A percentile compares a stretch with the other conserved stretches of the same genome.
Conservation (phyloP, 768 basidiomycete species). For the Tricholoma matsutake region DNA sequence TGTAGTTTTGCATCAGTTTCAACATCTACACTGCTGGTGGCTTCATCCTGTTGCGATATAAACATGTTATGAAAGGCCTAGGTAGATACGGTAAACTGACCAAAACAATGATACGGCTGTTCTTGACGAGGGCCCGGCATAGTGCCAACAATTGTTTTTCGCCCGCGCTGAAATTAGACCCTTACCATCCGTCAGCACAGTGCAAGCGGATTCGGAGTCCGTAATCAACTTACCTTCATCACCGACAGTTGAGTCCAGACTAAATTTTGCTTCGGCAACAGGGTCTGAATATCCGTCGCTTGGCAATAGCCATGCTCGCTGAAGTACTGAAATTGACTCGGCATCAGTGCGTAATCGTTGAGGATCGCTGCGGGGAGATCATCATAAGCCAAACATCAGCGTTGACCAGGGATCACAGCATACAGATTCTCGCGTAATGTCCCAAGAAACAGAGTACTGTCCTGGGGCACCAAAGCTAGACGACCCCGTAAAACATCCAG, state of each 20-base stretch:
- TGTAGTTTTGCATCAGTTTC: constrained; percentile 63
- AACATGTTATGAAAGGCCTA: background rate
- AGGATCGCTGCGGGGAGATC: constrained; percentile 11
- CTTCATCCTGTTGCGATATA: constrained; percentile 7
- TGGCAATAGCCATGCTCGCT: constrained; percentile 59
- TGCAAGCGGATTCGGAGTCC: background rate
- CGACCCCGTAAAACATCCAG: constrained; percentile 50
- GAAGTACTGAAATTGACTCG: constrained; percentile 58
- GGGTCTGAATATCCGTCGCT: constrained; percentile 42
- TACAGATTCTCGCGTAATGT: constrained; percentile 47
- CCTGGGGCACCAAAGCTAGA: constrained; percentile 70
- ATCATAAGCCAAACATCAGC: background rate
- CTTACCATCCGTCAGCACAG: constrained; percentile 22
- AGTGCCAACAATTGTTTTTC: constrained; percentile 66
- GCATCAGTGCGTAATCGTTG: constrained; percentile 51
- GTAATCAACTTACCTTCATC: constrained; percentile 48
- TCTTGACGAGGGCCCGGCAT: constrained; percentile 58
- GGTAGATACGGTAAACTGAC: constrained; percentile 29
- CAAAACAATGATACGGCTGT: constrained; percentile 55
- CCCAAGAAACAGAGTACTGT: constrained; percentile 51
- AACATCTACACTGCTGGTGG: constrained; percentile 45
- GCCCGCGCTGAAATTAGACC: constrained; percentile 63
- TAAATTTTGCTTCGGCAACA: constrained; percentile 61
- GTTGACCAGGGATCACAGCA: background rate
- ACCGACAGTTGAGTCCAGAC: constrained; percentile 55